Percentiles rank a stretch among this genome's conserved stretches.
Evolutionary conservation across 768 basidiomycete genomes (phyloP).

Genomic region (Xerocomellus amylosporus): DNA sequence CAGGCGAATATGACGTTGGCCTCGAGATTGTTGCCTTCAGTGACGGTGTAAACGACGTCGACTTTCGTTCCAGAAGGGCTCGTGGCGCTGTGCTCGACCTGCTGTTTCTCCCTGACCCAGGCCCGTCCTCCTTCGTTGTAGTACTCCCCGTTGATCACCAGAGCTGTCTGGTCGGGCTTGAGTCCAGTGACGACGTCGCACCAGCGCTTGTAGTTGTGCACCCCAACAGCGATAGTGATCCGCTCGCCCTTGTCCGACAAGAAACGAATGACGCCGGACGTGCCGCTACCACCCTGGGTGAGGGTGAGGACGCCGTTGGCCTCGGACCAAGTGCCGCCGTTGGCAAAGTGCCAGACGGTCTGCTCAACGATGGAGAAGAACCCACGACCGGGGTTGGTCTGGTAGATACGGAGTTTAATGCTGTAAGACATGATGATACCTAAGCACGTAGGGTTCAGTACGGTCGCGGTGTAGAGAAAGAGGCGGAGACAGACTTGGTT

Average conservation of each 20-base stretch:
- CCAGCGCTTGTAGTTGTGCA: neutral
- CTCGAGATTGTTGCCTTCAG: conserved; percentile 6
- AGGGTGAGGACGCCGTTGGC: conserved; percentile 24
- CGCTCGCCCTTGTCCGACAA: conserved; percentile 27
- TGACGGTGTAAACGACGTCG: neutral
- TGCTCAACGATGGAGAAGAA: conserved; percentile 1
- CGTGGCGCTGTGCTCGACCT: conserved; percentile 1
- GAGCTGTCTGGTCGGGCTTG: neutral
- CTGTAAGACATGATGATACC: conserved; percentile 9
- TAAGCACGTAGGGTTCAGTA: neutral
- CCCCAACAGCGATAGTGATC: conserved; percentile 30
- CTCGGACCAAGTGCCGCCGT: conserved; percentile 31
- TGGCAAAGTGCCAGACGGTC: conserved; percentile 5
- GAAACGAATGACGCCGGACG: conserved; percentile 39
- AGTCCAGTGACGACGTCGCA: neutral
- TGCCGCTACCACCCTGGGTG: conserved; percentile 39
- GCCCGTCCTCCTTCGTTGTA: too few relatives aligned
- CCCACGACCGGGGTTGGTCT: conserved; percentile 6
- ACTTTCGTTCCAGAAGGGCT: conserved; percentile 5
- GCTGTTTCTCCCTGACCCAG: conserved; percentile 1
- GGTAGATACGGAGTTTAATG: conserved; percentile 1
- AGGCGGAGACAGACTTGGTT: conserved; percentile 3
- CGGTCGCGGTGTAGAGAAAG: neutral
- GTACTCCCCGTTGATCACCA: neutral
- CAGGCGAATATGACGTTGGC: conserved; percentile 3